Evolutionary conservation across 306 rosid species (phyloP).

Genomic region (Lathyrus aphaca): DNA sequence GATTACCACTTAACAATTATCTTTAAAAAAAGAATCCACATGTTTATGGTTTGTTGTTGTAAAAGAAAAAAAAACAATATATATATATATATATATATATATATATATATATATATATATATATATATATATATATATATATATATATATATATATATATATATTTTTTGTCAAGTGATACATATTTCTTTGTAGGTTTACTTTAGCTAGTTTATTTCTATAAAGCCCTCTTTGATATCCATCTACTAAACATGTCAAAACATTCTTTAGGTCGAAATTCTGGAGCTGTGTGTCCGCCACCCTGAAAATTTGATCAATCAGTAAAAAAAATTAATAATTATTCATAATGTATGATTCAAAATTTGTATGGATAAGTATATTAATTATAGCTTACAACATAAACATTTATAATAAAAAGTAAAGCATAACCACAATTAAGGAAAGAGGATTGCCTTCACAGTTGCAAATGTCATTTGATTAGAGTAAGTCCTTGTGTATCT

Average conservation of each 20-base stretch:
- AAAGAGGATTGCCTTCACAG: constrained; percentile 49
- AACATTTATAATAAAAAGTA: background rate
- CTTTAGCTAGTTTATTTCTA: background rate
- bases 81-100: too few species aligned
- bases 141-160: too few species aligned
- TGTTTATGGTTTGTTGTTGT: too few species aligned
- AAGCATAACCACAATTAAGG: background rate
- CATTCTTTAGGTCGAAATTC: constrained; percentile 57
- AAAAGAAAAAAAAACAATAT: too few species aligned
- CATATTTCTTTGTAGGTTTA: background rate
- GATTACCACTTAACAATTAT: too few species aligned
- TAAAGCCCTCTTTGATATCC: constrained; percentile 42
- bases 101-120: too few species aligned
- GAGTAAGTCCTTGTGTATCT: constrained; percentile 63
- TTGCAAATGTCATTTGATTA: constrained; percentile 63
- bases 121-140: too few species aligned
- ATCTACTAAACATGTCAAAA: constrained; percentile 49
- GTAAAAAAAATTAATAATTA: background rate
- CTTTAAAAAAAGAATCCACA: too few species aligned
- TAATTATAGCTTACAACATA: background rate
- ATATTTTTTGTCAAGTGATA: background rate
- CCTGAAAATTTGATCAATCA: constrained; percentile 39
- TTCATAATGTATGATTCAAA: background rate
- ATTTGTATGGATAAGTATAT: background rate
- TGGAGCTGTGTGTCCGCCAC: constrained; percentile 68